Percentiles rank a stretch among this genome's conserved stretches.
Conservation (phyloP, 805 yeast species). For the Candida fluviatilis region DNA sequence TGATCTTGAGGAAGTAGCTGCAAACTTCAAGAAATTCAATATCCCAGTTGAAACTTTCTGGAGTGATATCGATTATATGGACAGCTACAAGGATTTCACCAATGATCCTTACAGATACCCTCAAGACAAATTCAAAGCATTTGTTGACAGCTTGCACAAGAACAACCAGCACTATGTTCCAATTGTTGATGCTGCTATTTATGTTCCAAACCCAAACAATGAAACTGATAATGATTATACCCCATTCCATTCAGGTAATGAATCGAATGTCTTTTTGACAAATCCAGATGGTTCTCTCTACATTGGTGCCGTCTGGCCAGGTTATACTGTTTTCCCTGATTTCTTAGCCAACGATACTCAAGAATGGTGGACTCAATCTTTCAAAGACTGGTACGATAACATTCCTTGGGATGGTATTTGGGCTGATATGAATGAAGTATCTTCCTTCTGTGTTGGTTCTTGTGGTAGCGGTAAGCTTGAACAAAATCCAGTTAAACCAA, state of each 20-base stretch:
- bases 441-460: conserved; percentile 29
- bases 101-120: conserved; percentile 19
- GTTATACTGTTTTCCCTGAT: conserved; percentile 26
- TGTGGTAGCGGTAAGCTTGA: conserved; percentile 17
- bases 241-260: conserved; percentile 15
- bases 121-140: conserved; percentile 11
- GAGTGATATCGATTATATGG: conserved; percentile 24
- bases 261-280: conserved; percentile 16
- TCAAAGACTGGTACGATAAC: conserved; percentile 16
- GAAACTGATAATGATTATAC: conserved; percentile 14
- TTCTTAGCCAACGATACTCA: conserved; percentile 18
- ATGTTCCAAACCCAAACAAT: conserved; percentile 20
- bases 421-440: conserved; percentile 24
- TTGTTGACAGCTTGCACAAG: conserved; percentile 15
- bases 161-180: conserved; percentile 22
- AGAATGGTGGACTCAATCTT: conserved; percentile 17
- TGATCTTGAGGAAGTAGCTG: conserved; percentile 15
- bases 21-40: conserved; percentile 13
- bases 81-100: conserved; percentile 21
- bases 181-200: conserved; percentile 23
- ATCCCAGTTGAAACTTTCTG: conserved; percentile 22
- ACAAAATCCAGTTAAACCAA: conserved; percentile 17
- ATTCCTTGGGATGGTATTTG: conserved; percentile 19
- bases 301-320: conserved; percentile 30
- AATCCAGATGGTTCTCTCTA: conserved; percentile 23